These are phyloP conservation scores for Dothidotthia symphoricarpi DNA, from an alignment of 2,329 filamentous ascomycete genomes.

Conservation along the genomic window DNA sequence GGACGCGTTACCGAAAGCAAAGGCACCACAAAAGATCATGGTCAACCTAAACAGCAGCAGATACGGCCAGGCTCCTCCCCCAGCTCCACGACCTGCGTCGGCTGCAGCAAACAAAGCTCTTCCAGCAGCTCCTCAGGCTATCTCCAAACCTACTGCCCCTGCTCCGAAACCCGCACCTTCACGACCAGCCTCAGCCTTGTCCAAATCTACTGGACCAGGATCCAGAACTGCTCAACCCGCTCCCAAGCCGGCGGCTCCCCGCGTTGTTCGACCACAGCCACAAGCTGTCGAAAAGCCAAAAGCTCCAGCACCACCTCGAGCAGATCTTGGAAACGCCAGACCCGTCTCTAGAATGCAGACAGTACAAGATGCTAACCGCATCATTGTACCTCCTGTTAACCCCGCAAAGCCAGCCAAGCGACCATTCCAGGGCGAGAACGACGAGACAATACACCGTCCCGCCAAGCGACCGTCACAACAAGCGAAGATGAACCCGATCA, in stretches of 20 bases:
- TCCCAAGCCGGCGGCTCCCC: constrained; percentile 27
- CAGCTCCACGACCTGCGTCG: constrained; percentile 56
- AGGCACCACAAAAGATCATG: constrained; percentile 61
- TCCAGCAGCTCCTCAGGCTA: constrained; percentile 20
- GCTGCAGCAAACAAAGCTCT: constrained; percentile 22
- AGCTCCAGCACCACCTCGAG: constrained; percentile 38
- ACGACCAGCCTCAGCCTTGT: constrained; percentile 32
- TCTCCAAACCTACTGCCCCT: constrained; percentile 45
- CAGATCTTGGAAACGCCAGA: constrained; percentile 52
- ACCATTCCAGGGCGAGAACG: constrained; percentile 68
- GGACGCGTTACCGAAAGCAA: constrained; percentile 58
- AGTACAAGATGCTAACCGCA: constrained; percentile 60
- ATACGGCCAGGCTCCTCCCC: constrained; percentile 44
- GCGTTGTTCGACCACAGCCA: constrained; percentile 32
- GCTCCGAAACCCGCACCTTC: constrained; percentile 52
- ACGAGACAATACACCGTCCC: constrained; percentile 54
- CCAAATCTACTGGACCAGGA: constrained; percentile 19
- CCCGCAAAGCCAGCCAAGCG: constrained; percentile 75
- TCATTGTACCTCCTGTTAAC: constrained; percentile 55
- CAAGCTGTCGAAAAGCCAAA: constrained; percentile 69
- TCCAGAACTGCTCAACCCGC: constrained; percentile 23
- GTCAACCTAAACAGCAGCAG: constrained; percentile 63
- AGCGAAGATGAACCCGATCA: constrained; percentile 48
- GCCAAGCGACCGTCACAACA: constrained; percentile 41
- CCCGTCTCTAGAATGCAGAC: constrained; percentile 62